Base-by-base conservation (phyloP, 2,329 filamentous ascomycete genomes). In the Thielaviopsis populi region DNA sequence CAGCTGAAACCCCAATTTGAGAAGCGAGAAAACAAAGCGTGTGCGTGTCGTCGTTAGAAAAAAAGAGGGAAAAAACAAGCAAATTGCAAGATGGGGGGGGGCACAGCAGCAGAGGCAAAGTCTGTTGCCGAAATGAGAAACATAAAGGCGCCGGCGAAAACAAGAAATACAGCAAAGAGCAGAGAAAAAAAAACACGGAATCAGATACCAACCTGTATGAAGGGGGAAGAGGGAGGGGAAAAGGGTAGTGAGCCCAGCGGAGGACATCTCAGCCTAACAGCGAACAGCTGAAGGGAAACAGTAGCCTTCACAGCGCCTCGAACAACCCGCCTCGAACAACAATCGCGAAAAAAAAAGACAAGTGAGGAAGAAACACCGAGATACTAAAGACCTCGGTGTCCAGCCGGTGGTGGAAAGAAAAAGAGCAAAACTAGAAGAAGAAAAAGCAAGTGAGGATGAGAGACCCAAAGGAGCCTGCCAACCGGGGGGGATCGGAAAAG, bases 21-120 rank as follows among this genome's bases (percentile, higher is more conserved):
- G 56, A 60, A 63, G 62, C 66, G 46, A 50, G 42, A 62, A 67
- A 59, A 43, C 17, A 40, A 22, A 7, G 30, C 33, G 37, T 41
- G 56, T 61, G 40, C 59, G 59, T 61, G 59, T 61, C 59, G 40
- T 61, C 59, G 43, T 48, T 41, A 46, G n/a, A 59, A 46, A 2
- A 46, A 56, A 56, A 48, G 15, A 61, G 13, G 13, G 50, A 46
- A 24, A 60, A 53, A 63, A 27, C 15, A n/a, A n/a, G n/a, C n/a
- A n/a, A n/a, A n/a, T n/a, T n/a, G n/a, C n/a, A n/a, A n/a, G n/a
- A n/a, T n/a, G n/a, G n/a, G n/a, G n/a, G n/a, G n/a, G n/a, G n/a
- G n/a, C n/a, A n/a, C 27, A 22, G 13, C 30, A 19, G 27, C 40
- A 40, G 17, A 53, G 56, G 17, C 33, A 33, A 11, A 56, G n/a